Evolutionary conservation across 148 eudicot genomes (phyloP), one percentile per base, ranked within the genome.

Genomic region (Bassia scoparia): DNA sequence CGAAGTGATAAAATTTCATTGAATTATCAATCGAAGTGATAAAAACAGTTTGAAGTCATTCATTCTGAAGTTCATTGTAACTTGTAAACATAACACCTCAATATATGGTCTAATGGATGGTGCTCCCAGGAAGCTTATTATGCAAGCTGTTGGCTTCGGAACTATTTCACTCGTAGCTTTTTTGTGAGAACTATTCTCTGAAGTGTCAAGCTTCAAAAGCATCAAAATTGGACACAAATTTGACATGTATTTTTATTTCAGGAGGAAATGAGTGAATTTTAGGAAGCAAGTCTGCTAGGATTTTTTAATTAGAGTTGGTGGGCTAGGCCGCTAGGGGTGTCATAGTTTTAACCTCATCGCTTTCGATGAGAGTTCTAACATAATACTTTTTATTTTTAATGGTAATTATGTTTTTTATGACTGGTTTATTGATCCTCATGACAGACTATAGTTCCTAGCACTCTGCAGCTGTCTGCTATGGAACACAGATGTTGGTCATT

Each of bases 401-500:
- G 1, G 34, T 67, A 34, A 37, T 17, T 24, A 59, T 56, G 14
- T 64, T 14, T 24, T 17, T 61, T 21, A 27, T 30, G 24, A 70
- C 48, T 56, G 15, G 12, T 58, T 46, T 61, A 26, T 72, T 54
- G 29, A 62, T 59, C 46, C 62, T 55, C 55, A 26, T 74, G 63
- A 70, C 90, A 95, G 98, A 86, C 96, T 14, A 84, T 79, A 68
- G 92, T 91, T 41, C 98, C 98, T 21, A 82, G 93, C 77, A 70
- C 86, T 69, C 81, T 95, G 81, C 98, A 95, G 80, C 61, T 91
- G 77, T 81, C 87, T 34, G 88, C 97, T 74, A 89, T 95, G 98
- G 96, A 56, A 86, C 85, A 43, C 96, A 88, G 76, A 95, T 95
- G 97, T 55, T 95, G 81, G 84, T 73, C 63, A 88, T 89, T 72